phyloP scores from a whole-genome alignment of 2,329 filamentous ascomycete species.

The Nemania bipapillata region DNA sequence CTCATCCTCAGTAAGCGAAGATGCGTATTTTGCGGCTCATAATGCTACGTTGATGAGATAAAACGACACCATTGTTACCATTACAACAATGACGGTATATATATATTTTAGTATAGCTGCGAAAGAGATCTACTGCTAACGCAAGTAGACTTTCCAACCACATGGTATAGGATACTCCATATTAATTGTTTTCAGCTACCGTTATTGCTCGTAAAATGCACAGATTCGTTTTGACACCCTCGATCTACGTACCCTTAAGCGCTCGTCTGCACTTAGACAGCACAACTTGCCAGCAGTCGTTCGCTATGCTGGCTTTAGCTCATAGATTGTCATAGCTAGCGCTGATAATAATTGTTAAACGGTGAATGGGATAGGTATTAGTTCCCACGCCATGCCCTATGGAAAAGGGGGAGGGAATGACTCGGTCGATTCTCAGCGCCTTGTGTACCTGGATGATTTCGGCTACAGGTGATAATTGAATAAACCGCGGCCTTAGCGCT shows the following conservation, averaged over 20 bases:
- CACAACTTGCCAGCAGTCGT: slow-evolving; percentile 1
- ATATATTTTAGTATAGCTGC: neutral
- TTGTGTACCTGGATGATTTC: slow-evolving; percentile 34
- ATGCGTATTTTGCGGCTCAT: too few species aligned
- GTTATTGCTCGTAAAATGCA: slow-evolving; percentile 34
- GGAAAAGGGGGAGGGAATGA: slow-evolving; percentile 28
- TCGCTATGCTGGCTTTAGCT: slow-evolving; percentile 34
- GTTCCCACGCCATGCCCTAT: slow-evolving; percentile 31
- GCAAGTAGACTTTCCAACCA: slow-evolving; percentile 34
- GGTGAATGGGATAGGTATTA: slow-evolving; percentile 33
- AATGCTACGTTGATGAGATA: too few species aligned
- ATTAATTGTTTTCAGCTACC: slow-evolving; percentile 24
- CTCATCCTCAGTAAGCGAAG: slow-evolving; percentile 3
- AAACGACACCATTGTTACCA: too few species aligned
- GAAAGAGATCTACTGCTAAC: slow-evolving; percentile 22
- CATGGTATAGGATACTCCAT: slow-evolving; percentile 28
- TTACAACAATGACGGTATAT: too few species aligned
- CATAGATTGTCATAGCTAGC: slow-evolving; percentile 36
- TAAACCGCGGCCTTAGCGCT: slow-evolving; percentile 20
- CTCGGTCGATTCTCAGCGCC: slow-evolving; percentile 34
- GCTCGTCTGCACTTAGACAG: slow-evolving; percentile 33
- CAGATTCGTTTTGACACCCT: slow-evolving; percentile 34
- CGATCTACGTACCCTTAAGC: slow-evolving; percentile 32
- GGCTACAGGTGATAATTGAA: slow-evolving; percentile 34
- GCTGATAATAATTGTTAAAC: slow-evolving; percentile 8